phyloP scores from a whole-genome alignment of 768 basidiomycete species.

The Tricholoma terreum region DNA sequence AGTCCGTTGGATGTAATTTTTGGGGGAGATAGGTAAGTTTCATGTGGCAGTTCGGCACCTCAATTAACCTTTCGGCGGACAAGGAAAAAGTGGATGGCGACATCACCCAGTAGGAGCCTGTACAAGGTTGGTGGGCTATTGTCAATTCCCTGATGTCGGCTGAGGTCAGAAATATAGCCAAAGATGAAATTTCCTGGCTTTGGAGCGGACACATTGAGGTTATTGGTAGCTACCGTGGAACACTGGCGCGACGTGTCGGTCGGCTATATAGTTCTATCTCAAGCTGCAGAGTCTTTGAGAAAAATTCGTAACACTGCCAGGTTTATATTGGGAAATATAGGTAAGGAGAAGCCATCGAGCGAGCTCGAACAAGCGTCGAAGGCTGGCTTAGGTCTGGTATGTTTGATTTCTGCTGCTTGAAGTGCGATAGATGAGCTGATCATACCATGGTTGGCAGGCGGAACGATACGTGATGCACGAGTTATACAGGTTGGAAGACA shows the following conservation, averaged over 20 bases:
- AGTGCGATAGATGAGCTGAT: background rate
- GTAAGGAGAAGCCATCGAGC: slow-evolving; percentile 30
- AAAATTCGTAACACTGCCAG: slow-evolving; percentile 85
- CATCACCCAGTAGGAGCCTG: no score
- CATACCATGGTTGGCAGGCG: slow-evolving; percentile 41
- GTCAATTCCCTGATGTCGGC: background rate
- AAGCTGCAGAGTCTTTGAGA: slow-evolving; percentile 71
- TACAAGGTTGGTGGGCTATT: slow-evolving; percentile 42
- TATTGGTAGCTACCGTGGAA: slow-evolving; percentile 92
- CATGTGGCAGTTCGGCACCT: no score
- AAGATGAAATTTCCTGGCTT: slow-evolving; percentile 72
- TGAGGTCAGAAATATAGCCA: slow-evolving; percentile 38
- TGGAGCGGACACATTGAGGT: slow-evolving; percentile 81
- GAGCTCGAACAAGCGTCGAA: slow-evolving; percentile 35
- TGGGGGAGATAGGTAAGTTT: slow-evolving; percentile 43
- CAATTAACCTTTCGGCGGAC: no score
- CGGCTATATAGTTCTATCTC: slow-evolving; percentile 71
- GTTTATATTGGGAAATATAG: slow-evolving; percentile 82
- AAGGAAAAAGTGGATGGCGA: no score
- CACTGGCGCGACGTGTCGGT: slow-evolving; percentile 88
- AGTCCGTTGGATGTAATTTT: slow-evolving; percentile 79
- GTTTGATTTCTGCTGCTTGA: slow-evolving; percentile 20
- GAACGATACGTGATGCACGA: slow-evolving; percentile 89
- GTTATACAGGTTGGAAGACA: slow-evolving; percentile 66
- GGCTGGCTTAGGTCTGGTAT: slow-evolving; percentile 61